Evolutionary conservation across 345 rosid genomes (phyloP).

Genomic region (Cardiospermum halicacabum): DNA sequence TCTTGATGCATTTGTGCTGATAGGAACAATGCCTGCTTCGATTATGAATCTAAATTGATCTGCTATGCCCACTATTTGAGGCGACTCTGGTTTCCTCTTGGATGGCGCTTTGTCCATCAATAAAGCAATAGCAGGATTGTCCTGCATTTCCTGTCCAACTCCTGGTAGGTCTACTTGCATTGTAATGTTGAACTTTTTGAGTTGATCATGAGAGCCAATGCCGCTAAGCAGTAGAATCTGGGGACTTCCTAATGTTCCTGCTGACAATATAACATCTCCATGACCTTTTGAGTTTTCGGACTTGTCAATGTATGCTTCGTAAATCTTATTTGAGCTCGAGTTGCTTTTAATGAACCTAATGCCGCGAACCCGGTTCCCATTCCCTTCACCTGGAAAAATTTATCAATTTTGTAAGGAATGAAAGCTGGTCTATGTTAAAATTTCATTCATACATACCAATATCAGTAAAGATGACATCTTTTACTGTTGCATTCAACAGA

Average conservation of each 20-base stretch:
- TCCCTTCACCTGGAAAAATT: constrained; percentile 30
- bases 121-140: constrained; percentile 46
- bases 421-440: no score
- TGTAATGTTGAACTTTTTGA: constrained; percentile 39
- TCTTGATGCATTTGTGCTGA: constrained; percentile 38
- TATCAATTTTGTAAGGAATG: no score
- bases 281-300: constrained; percentile 14
- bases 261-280: constrained; percentile 33
- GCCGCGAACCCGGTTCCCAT: constrained; percentile 41
- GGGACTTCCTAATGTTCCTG: constrained; percentile 51
- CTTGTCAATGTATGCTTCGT: constrained; percentile 43
- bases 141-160: constrained; percentile 52
- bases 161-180: constrained; percentile 26
- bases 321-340: constrained; percentile 32
- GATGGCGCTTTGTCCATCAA: constrained; percentile 36
- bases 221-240: constrained; percentile 62
- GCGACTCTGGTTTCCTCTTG: constrained; percentile 47
- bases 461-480: constrained; percentile 39
- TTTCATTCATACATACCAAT: constrained; percentile 24
- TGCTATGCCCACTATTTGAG: constrained; percentile 58
- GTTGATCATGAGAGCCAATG: constrained; percentile 50
- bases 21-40: constrained; percentile 47
- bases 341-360: constrained; percentile 54
- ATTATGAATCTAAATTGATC: constrained; percentile 43
- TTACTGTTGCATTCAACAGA: constrained; percentile 57